Conservation (phyloP, 2,329 filamentous ascomycete genomes). For the Verticillium dahliae region DNA sequence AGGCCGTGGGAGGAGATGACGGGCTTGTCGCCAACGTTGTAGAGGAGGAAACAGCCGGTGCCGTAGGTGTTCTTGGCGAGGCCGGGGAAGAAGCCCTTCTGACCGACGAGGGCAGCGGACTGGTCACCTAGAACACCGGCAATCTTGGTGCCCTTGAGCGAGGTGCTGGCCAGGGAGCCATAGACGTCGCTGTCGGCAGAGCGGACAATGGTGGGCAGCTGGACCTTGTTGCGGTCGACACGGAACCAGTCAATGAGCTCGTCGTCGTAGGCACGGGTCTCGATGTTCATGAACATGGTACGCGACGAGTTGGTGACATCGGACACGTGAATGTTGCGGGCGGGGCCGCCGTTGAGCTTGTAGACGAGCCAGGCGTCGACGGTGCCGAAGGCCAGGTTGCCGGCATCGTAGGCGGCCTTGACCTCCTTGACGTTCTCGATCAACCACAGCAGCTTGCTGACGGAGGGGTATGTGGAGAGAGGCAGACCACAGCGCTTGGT, state of each 20-base stretch:
- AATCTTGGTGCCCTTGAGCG: constrained; percentile 61
- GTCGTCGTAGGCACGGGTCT: constrained; percentile 68
- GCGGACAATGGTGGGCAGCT: constrained; percentile 69
- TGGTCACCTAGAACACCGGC: constrained; percentile 77
- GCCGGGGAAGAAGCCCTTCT: constrained; percentile 70
- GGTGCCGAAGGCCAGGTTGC: constrained; percentile 69
- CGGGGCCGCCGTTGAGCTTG: constrained; percentile 66
- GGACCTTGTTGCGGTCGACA: constrained; percentile 61
- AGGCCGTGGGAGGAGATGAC: constrained; percentile 74
- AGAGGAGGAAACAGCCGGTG: constrained; percentile 77
- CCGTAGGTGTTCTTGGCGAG: constrained; percentile 82
- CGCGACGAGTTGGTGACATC: constrained; percentile 78
- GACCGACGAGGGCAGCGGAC: constrained; percentile 73
- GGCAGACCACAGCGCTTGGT: constrained; percentile 66
- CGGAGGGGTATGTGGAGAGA: constrained; percentile 76
- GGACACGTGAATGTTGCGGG: constrained; percentile 63
- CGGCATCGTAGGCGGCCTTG: constrained; percentile 63
- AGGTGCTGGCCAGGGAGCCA: constrained; percentile 54
- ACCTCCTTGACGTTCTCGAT: constrained; percentile 62
- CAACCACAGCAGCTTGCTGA: constrained; percentile 73
- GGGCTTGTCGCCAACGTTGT: constrained; percentile 74
- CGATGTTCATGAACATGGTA: constrained; percentile 83
- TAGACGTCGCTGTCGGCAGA: constrained; percentile 66
- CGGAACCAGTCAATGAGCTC: constrained; percentile 69
- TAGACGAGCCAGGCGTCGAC: constrained; percentile 77